Evolutionary conservation across 1,139 yeast species (phyloP).

Genomic region (Hyphopichia wangnamkhiaoensis): DNA sequence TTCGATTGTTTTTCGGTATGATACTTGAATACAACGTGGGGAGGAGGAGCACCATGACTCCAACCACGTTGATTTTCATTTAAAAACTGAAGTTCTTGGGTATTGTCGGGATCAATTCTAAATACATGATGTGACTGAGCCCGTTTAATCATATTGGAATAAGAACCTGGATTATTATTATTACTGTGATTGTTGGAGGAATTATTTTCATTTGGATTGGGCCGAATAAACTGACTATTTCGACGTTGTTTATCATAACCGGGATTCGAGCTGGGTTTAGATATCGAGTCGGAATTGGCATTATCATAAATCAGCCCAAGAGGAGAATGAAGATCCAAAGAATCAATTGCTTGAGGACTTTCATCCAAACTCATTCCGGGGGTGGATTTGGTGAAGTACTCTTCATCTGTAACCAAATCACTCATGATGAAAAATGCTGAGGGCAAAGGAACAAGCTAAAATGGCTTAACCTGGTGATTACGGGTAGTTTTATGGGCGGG

Average conservation of each 20-base stretch:
- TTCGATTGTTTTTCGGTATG: constrained; percentile 14
- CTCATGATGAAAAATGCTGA: constrained; percentile 1
- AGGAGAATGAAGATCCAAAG: neutral
- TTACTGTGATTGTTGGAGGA: neutral
- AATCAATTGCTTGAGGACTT: neutral
- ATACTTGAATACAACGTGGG: constrained; percentile 30
- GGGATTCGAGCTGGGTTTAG: neutral
- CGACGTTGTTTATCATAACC: neutral
- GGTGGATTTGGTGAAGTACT: constrained; percentile 1
- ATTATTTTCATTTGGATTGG: neutral
- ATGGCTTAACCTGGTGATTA: no score
- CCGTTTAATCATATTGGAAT: constrained; percentile 1
- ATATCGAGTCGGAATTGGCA: neutral
- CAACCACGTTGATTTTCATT: constrained; percentile 18
- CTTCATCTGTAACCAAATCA: constrained; percentile 2
- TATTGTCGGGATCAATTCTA: neutral
- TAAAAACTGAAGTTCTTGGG: constrained; percentile 7
- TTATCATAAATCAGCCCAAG: neutral
- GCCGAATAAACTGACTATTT: neutral
- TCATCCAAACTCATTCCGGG: neutral
- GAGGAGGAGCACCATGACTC: constrained; percentile 32
- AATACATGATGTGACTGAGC: constrained; percentile 2
- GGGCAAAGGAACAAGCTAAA: no score
- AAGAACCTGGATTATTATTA: neutral
- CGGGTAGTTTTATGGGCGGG: no score